Evolutionary conservation across 768 basidiomycete species (phyloP), one percentile per base, ranked within the genome.

Genomic region (Leccinellum albellum): DNA sequence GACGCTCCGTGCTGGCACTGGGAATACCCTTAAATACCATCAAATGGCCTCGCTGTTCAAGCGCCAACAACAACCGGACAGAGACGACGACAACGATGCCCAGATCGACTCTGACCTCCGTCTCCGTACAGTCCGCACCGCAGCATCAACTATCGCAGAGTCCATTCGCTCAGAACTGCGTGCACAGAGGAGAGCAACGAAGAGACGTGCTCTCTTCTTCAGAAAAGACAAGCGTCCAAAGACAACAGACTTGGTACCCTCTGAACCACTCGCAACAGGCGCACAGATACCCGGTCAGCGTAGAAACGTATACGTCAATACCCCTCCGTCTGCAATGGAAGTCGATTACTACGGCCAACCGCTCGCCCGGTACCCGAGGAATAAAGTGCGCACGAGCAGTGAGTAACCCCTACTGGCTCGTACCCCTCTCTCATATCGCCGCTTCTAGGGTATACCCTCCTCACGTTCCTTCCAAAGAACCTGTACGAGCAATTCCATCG

Each of bases 381-480:
- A 97, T 71, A 98, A 97, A 81, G 93, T 98, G 61, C 80, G 89
- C 67, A 97, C 95, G 40, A 90, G 88, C 62, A 96, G 92, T 94
- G 72, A 75, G 89, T 84, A 37, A 17, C 13, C 42, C 37, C 50
- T 28, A 44, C 26, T 26, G 4, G 3, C 26, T 29, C 23, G 9
- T 8, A 31, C 29, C 28, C 28, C 28, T 28, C n/a, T 24, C 48
- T 0, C 33, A 7, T 21, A 60, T 59, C 60, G 51, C 42, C 33
- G 2, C 7, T 20, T 24, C 8, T 67, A 94, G 92, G 95, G 73
- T 98, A 98, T 74, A 96, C 94, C 26, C 71, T 91, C 49, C 50
- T 97, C 50, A 91, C 93, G 1, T 98, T 98, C 69, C 64, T 98
- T 45, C 95, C 95, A 10, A 94, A 91, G 81, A 97, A 98, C 70